phyloP scores from a whole-genome alignment of 345 rosid genomes.

The Dipteronia sinensis region DNA sequence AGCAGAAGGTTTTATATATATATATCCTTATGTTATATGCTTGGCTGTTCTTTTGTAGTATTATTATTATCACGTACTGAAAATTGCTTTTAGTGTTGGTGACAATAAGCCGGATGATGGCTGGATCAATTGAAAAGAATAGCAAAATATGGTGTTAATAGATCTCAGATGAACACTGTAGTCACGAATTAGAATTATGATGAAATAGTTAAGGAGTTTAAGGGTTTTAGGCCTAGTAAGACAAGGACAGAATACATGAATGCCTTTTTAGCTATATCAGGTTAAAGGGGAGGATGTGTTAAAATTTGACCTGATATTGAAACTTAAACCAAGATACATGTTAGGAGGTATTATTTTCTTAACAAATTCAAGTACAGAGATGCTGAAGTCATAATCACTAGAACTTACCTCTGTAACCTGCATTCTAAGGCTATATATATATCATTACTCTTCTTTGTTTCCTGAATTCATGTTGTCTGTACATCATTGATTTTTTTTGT shows the following conservation, averaged over 20 bases:
- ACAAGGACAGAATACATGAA: background rate
- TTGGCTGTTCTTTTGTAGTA: background rate
- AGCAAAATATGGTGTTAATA: background rate
- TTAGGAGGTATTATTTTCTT: background rate
- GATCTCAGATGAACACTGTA: background rate
- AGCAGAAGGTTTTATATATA: background rate
- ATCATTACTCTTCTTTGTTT: conserved; percentile 5
- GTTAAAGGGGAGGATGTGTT: background rate
- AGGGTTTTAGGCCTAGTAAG: background rate
- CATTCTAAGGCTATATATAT: conserved; percentile 4
- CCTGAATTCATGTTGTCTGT: background rate
- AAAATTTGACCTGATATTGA: background rate
- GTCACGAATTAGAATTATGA: background rate
- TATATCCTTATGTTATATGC: background rate
- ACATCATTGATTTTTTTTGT: background rate
- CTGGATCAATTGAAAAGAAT: background rate
- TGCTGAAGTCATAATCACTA: background rate
- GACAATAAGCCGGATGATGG: background rate
- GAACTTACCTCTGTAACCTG: background rate
- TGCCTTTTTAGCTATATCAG: background rate
- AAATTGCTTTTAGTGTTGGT: background rate
- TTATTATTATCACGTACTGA: background rate
- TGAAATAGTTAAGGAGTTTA: background rate
- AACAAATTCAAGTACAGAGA: background rate
- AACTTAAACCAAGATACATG: background rate